phyloP scores from a whole-genome alignment of 257 asterid species.

The Haberlea rhodopensis region DNA sequence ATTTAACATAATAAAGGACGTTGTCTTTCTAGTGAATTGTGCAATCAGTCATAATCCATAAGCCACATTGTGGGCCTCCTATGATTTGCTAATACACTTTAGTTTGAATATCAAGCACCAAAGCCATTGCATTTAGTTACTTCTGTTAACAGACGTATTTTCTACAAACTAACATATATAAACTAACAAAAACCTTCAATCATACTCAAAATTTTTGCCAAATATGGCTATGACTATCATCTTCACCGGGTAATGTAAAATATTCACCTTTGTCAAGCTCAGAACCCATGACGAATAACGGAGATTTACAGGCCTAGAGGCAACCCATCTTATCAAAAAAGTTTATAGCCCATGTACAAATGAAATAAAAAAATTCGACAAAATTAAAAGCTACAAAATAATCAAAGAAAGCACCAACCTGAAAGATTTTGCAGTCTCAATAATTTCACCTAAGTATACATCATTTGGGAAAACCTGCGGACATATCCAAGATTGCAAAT shows the following conservation, averaged over 20 bases:
- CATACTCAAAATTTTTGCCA: neutral
- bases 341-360: constrained; percentile 5
- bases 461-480: constrained; percentile 86
- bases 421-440: constrained; percentile 58
- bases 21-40: neutral
- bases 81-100: neutral
- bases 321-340: constrained; percentile 13
- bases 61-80: neutral
- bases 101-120: neutral
- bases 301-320: constrained; percentile 16
- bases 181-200: neutral
- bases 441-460: constrained; percentile 61
- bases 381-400: constrained; percentile 3
- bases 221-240: neutral
- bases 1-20: neutral
- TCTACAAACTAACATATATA: no score
- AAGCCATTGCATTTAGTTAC: neutral
- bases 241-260: neutral
- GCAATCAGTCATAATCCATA: neutral
- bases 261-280: constrained; percentile 7
- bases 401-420: constrained; percentile 44
- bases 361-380: constrained; percentile 22
- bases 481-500: constrained; percentile 21
- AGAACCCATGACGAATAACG: neutral
- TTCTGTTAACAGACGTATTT: neutral